Base-by-base conservation (phyloP, 495 filamentous ascomycete species). In the Podospora australis region DNA sequence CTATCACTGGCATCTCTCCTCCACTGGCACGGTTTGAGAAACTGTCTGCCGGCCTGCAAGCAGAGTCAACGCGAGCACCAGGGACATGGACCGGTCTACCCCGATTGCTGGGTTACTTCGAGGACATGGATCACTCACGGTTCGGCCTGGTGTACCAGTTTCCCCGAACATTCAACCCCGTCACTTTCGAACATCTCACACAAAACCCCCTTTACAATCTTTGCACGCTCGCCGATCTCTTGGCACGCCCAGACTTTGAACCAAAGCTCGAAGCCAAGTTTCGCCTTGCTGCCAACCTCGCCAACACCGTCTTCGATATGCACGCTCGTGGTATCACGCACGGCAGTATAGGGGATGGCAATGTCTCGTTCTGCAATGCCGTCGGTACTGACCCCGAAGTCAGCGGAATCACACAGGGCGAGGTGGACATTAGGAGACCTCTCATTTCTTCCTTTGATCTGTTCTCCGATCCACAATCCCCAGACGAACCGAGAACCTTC, bases 91-190 rank as follows among this genome's bases (percentile, higher is more conserved):
- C 77, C 34, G 72, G 72, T 6, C 49, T 76, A 20, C 72, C 72
- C 11, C 66, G 70, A 17, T 77, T 94, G 48, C 62, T 94, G 21
- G 90, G 87, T n/a, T 96, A 89, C 62, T 87, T 86, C 53, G 79
- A 90, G 59, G 88, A 95, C 62, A 78, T 86, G 55, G 74, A 77
- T 6, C 77, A 87, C 59, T 82, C 85, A 9, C 78, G 88, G 7
- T 83, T 88, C 61, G 89, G 86, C 19, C 74, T 96, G 39, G 77
- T 96, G 41, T 96, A 90, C 56, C 81, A 87, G 44, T 82, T 95
- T 57, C 90, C 90, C 0, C 71, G 78, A 6, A 78, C 69, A 36
- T 77, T 80, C 59, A 74, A 78, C 45, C 73, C 75, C 16, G 67
- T 84, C 17, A 74, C 81, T 28, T 78, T 81, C 39, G 72, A 78